Evolutionary conservation across 2,329 filamentous ascomycete genomes (phyloP).

Genomic region (Colletotrichum tropicale): DNA sequence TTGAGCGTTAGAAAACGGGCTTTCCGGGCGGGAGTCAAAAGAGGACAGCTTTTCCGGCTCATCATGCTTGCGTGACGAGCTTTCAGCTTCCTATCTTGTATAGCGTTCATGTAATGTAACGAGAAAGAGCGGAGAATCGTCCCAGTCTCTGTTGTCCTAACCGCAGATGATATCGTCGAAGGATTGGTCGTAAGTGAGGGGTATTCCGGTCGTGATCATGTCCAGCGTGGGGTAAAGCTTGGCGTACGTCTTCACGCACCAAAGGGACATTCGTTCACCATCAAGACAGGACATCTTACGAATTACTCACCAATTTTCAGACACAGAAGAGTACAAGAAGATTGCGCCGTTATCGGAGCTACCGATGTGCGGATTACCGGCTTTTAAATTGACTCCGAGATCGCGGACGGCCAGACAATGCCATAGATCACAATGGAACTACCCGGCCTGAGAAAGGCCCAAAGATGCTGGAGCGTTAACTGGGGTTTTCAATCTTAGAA

Average conservation of each 20-base stretch:
- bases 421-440: accelerated
- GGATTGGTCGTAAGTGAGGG: background rate
- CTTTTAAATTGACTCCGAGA: background rate
- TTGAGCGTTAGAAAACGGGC: background rate
- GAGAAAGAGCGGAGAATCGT: background rate
- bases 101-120: conserved; percentile 5
- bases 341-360: background rate
- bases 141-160: background rate
- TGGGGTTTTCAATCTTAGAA: no score
- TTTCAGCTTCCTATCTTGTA: background rate
- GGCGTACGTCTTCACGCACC: background rate
- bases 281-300: background rate
- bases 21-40: background rate
- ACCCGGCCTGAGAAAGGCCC: background rate
- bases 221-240: conserved; percentile 1
- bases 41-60: background rate
- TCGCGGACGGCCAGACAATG: background rate
- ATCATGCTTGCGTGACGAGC: background rate
- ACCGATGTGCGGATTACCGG: accelerated
- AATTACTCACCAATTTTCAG: accelerated
- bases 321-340: accelerated
- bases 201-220: background rate
- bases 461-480: no score
- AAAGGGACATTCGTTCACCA: background rate
- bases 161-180: background rate